Evolutionary conservation across 179 eudicot species (phyloP).

Genomic region (Spinacia oleracea): DNA sequence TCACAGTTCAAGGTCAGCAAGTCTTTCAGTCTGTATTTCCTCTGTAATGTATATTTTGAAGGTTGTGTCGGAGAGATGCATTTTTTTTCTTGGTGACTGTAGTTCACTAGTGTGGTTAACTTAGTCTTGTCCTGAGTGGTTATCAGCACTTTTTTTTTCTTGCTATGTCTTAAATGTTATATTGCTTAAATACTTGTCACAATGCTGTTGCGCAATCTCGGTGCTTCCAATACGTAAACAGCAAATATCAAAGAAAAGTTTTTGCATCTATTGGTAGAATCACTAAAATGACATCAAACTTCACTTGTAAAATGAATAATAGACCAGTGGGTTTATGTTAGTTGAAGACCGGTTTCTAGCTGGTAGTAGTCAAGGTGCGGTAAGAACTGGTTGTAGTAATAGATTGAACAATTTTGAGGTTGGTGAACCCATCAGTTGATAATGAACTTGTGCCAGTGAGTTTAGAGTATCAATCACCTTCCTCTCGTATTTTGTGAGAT

Average conservation of each 20-base stretch:
- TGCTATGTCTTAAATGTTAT: background rate
- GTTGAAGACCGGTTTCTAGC: background rate
- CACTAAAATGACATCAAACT: background rate
- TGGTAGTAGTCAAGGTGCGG: background rate
- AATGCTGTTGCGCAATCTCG: background rate
- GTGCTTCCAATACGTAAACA: background rate
- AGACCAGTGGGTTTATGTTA: background rate
- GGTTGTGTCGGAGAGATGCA: background rate
- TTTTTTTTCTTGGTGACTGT: background rate
- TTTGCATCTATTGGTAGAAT: background rate
- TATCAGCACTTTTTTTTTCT: background rate
- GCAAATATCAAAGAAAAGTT: background rate
- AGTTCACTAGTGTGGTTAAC: background rate
- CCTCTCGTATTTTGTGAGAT: background rate
- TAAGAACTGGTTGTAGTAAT: background rate
- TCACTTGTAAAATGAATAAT: background rate
- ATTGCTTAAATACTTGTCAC: background rate
- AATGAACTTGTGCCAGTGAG: background rate
- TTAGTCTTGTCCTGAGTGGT: background rate
- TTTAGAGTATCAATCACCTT: background rate
- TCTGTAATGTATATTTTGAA: background rate
- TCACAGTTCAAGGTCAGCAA: slow-evolving; percentile 77
- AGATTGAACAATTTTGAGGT: background rate
- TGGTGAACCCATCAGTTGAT: background rate
- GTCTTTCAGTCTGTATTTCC: slow-evolving; percentile 5